These are phyloP conservation scores for Saccharomycopsis vini DNA, from an alignment of 805 yeast genomes.

Conservation along the genomic window DNA sequence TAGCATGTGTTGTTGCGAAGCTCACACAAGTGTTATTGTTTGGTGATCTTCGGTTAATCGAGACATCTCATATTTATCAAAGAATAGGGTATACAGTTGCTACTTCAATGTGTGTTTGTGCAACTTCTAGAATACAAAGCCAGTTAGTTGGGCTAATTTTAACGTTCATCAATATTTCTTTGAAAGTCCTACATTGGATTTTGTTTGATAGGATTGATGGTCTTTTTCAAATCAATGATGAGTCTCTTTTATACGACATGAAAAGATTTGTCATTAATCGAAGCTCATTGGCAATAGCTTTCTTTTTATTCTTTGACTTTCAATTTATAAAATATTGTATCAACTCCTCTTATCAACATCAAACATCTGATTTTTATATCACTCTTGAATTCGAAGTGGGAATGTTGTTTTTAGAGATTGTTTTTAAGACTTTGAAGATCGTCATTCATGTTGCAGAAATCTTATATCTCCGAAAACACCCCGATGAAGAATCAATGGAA, in stretches of 20 bases:
- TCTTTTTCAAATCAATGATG: conserved; percentile 26
- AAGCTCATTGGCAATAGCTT: background rate
- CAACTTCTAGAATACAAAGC: conserved; percentile 42
- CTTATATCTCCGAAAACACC: conserved; percentile 33
- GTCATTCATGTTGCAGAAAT: conserved; percentile 50
- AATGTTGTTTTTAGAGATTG: conserved; percentile 46
- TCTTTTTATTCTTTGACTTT: conserved; percentile 35
- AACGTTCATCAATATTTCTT: conserved; percentile 35
- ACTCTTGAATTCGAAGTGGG: conserved; percentile 74
- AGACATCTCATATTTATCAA: conserved; percentile 64
- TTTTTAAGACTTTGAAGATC: conserved; percentile 38
- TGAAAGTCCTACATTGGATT: conserved; percentile 74
- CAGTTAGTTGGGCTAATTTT: conserved; percentile 35
- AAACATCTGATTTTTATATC: conserved; percentile 39
- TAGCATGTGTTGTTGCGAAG: conserved; percentile 34
- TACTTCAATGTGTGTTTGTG: conserved; percentile 48
- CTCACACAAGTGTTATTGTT: conserved; percentile 46
- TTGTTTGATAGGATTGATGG: conserved; percentile 44
- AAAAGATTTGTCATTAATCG: conserved; percentile 20
- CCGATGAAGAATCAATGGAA: conserved; percentile 68
- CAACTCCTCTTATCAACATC: conserved; percentile 38
- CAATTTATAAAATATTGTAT: conserved; percentile 21
- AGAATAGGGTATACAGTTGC: conserved; percentile 57
- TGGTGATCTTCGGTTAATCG: conserved; percentile 69
- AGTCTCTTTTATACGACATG: conserved; percentile 19